These are phyloP conservation scores for Dictyostelium citrinum DNA, from an alignment of 78 protist species.

Conservation along the genomic window DNA sequence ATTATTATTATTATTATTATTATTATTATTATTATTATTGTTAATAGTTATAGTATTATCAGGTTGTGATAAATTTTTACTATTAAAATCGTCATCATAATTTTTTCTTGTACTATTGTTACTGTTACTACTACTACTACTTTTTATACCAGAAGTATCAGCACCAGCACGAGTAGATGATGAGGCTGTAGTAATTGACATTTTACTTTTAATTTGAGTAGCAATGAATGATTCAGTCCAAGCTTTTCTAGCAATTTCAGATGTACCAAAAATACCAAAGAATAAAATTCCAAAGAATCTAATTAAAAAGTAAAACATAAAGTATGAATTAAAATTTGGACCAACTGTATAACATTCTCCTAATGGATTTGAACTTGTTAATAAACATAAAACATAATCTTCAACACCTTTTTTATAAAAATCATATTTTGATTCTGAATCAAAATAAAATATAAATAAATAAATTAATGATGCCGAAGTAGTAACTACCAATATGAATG, in stretches of 20 bases:
- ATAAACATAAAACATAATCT: neutral
- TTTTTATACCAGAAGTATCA: neutral
- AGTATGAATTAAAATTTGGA: neutral
- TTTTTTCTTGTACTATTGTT: neutral
- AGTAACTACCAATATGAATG: conserved; percentile 19
- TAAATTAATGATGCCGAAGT: conserved; percentile 15
- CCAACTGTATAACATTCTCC: neutral
- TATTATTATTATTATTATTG: too few relatives aligned
- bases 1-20: too few relatives aligned
- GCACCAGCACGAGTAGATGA: neutral
- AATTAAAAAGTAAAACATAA: conserved; percentile 17
- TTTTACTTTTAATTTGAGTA: neutral
- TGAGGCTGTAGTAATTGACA: neutral
- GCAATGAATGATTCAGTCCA: neutral
- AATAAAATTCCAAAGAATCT: neutral
- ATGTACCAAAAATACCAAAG: neutral
- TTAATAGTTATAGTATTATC: too few relatives aligned
- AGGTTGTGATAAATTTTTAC: neutral
- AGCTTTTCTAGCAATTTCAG: neutral
- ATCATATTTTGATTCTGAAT: neutral
- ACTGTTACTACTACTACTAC: neutral
- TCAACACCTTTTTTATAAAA: neutral
- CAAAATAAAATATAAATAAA: neutral
- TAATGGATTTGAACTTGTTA: neutral
- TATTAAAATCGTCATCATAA: neutral